Evolutionary conservation across 2,329 filamentous ascomycete genomes (phyloP).

Genomic region (Cladosporium sp.): DNA sequence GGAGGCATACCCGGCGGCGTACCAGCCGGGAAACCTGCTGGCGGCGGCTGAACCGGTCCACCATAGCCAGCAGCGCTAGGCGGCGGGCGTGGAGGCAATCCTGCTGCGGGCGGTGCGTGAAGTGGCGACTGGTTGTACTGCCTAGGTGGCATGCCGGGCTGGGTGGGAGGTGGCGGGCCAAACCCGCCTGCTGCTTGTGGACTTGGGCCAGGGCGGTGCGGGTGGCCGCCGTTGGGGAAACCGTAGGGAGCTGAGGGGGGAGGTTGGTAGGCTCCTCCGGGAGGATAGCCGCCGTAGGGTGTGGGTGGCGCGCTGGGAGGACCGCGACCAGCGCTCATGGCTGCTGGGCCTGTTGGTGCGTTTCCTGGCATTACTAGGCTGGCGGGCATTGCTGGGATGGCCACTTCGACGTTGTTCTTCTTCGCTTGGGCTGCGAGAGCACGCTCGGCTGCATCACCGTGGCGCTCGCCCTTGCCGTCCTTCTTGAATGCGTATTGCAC

Average conservation of each 20-base stretch:
- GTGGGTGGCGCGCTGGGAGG: slow-evolving; percentile 36
- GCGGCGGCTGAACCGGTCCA: slow-evolving; percentile 44
- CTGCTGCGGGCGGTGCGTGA: slow-evolving; percentile 55
- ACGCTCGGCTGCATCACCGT: slow-evolving; percentile 90
- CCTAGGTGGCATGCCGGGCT: slow-evolving; percentile 19
- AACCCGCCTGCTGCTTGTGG: slow-evolving; percentile 22
- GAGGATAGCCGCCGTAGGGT: slow-evolving; percentile 17
- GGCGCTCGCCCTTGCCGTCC: slow-evolving; percentile 92
- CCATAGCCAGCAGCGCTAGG: slow-evolving; percentile 64
- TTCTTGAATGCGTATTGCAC: slow-evolving; percentile 99
- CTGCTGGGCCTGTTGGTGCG: slow-evolving; percentile 39
- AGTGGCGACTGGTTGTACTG: slow-evolving; percentile 43
- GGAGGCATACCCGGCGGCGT: slow-evolving; percentile 26
- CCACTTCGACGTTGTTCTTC: slow-evolving; percentile 85
- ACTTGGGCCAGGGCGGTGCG: slow-evolving; percentile 15
- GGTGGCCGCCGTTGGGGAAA: slow-evolving; percentile 2
- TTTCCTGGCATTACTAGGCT: slow-evolving; percentile 56
- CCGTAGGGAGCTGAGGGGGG: slow-evolving; percentile 15
- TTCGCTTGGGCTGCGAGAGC: slow-evolving; percentile 88
- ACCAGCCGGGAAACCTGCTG: slow-evolving; percentile 33
- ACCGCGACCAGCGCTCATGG: slow-evolving; percentile 32
- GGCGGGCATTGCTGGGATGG: slow-evolving; percentile 69
- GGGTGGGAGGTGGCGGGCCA: neutral
- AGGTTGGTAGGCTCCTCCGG: slow-evolving; percentile 17
- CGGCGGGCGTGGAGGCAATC: slow-evolving; percentile 64